A percentile compares a stretch with the other conserved stretches of the same genome.
phyloP scores from a whole-genome alignment of 352 stramenopile species.

The Phytophthora constricta region DNA sequence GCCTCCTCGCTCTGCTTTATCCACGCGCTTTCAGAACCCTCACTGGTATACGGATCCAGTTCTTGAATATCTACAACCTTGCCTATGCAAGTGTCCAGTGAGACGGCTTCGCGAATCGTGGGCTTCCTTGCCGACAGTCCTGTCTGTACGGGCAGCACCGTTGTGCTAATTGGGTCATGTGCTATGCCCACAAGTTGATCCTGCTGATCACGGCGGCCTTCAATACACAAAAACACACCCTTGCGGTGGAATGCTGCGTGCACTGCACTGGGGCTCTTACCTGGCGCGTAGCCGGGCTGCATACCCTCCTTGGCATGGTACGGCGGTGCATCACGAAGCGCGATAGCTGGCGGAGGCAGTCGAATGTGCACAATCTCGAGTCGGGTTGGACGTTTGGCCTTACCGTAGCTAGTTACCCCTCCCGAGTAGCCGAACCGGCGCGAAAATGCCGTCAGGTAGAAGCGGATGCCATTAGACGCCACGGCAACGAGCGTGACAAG shows the following conservation, averaged over 20 bases:
- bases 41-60: conserved; percentile 49
- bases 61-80: conserved; percentile 88
- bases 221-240: conserved; percentile 80
- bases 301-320: conserved; percentile 90
- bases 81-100: conserved; percentile 75
- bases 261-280: conserved; percentile 81
- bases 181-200: conserved; percentile 80
- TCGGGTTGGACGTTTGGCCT: conserved; percentile 63
- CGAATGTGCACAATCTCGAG: conserved; percentile 86
- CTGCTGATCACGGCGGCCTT: conserved; percentile 79
- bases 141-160: conserved; percentile 60
- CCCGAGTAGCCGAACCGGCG: conserved; percentile 50
- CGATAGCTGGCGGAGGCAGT: conserved; percentile 73
- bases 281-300: conserved; percentile 79
- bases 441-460: conserved; percentile 93
- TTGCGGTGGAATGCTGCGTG: conserved; percentile 83
- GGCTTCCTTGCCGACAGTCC: conserved; percentile 59
- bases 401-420: conserved; percentile 40
- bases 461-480: conserved; percentile 93
- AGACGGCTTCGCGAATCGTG: conserved; percentile 79
- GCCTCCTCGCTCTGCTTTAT: conserved; percentile 16
- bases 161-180: conserved; percentile 75
- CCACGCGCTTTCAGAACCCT: conserved; percentile 32
- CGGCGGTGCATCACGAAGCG: conserved; percentile 72
- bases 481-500: conserved; percentile 93